Evolutionary conservation across 768 basidiomycete genomes (phyloP), one percentile per base, ranked within the genome.

Genomic region (Amanita pallidorosea): DNA sequence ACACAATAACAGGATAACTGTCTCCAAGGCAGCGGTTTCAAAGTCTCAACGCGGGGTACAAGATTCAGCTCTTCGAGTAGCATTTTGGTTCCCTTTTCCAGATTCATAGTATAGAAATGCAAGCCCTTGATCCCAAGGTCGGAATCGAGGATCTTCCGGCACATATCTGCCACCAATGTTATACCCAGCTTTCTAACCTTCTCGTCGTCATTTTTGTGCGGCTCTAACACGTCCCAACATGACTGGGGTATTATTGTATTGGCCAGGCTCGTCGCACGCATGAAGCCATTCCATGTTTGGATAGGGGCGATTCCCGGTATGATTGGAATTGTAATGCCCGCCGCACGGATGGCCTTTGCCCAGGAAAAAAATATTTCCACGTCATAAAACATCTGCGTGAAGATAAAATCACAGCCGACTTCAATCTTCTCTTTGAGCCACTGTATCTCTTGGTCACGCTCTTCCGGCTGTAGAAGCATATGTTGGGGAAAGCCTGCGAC

Each of bases 301-400:
- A 95, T 91, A 15, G 92, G 92, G 61, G 88, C 89, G 56, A 95
- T 84, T n/a, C 92, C 92, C 29, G 91, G 92, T 11, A 94, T 84
- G 57, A 95, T 87, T 15, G 92, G 93, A 25, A 93, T 73, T 2
- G 82, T 87, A 63, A 94, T 92, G 6, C 91, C 92, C 0, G 85
- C 88, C 9, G 74, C 86, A 52, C 92, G 80, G 29, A 91, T 80
- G 40, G 79, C 71, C 54, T 80, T 81, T 36, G 88, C 93, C 96
- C 96, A 99, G 45, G 75, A 73, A 60, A 96, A 81, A 70, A 99
- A 98, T 58, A 98, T 62, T 31, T 89, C 77, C 44, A 85, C 83
- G 59, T 96, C 94, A 69, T 94, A 96, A 71, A 97, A 97, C 90
- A 97, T 92, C 66, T 97, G 94, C 0, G 94, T 96, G 72, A 97